Evolutionary conservation across 441 rosid genomes (phyloP), one percentile per base, ranked within the genome.

Genomic region (Pelargonium exstipulatum): DNA sequence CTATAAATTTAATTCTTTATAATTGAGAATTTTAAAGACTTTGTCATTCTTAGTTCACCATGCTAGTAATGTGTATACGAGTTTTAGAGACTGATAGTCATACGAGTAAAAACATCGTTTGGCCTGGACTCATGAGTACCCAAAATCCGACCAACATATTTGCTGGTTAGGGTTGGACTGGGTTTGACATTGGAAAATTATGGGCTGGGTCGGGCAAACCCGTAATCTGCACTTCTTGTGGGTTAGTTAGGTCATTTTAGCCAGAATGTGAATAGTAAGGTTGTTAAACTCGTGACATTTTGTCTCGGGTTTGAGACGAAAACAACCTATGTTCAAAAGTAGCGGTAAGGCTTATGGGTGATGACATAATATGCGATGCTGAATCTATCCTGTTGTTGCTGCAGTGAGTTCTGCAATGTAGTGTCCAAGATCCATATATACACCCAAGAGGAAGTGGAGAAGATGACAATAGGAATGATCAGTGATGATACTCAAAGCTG

Each of bases 361-460:
- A 17, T 3, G 13, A 40, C 12, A 40, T 20, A 4, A 32, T 4
- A 32, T 4, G 29, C 29, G 2, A 26, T 2, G 26, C 5, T 26
- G 51, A 22, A 2, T 74, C 46, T 43, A 65, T 42, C 24, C 37
- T 67, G 22, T 70, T 29, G 35, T 32, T 32, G 69, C 81, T 63
- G 69, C 81, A 92, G 96, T 78, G 97, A 94, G 80, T 94, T 94
- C 80, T 89, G 96, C 71, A 76, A 82, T 60, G 96, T 85, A 78
- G 98, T 82, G 79, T 81, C 82, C 66, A 94, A 94, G 88, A 94
- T 94, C 72, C 96, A 94, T 69, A 84, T 94, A 43, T 83, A 85
- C 74, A 88, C 96, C 53, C 79, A 82, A 78, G 97, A 91, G 71
- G 98, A 94, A 78, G 92, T 94, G 83, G 95, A 84, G 86, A 91